Evolutionary conservation across 768 basidiomycete species (phyloP).

Genomic region (Mycena rosella): DNA sequence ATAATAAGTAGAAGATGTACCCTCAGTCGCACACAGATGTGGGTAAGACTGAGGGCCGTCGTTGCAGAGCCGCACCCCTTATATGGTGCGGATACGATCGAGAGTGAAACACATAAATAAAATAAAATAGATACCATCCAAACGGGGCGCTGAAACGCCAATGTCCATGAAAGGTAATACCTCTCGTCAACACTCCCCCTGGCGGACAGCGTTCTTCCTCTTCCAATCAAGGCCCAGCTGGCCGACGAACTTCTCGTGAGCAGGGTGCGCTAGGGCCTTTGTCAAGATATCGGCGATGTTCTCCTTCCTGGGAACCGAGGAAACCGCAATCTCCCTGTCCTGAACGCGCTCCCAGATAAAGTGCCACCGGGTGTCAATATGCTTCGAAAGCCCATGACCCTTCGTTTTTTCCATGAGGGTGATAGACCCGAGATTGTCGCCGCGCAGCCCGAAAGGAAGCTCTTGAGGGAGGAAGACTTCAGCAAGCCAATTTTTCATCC

Average conservation of each 20-base stretch:
- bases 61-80: not conserved
- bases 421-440: not conserved
- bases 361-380: not conserved
- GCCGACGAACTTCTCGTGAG: not conserved
- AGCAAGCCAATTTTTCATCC: too few relatives aligned
- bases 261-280: not conserved
- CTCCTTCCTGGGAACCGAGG: not conserved
- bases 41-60: conserved; percentile 15
- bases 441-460: not conserved
- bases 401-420: not conserved
- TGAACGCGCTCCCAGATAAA: not conserved
- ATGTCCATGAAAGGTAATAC: conserved; percentile 4
- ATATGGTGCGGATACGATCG: conserved; percentile 1
- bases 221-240: not conserved
- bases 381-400: not conserved
- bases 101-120: conserved; percentile 6
- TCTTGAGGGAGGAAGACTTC: not conserved
- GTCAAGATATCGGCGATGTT: not conserved
- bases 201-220: not conserved
- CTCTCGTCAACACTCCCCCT: too few relatives aligned
- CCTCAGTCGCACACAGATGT: conserved; percentile 17
- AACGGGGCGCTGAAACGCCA: not conserved
- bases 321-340: not conserved
- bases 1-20: not conserved
- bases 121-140: not conserved